Evolutionary conservation across 148 eudicot species (phyloP).

Genomic region (Vaccinium darrowii): DNA sequence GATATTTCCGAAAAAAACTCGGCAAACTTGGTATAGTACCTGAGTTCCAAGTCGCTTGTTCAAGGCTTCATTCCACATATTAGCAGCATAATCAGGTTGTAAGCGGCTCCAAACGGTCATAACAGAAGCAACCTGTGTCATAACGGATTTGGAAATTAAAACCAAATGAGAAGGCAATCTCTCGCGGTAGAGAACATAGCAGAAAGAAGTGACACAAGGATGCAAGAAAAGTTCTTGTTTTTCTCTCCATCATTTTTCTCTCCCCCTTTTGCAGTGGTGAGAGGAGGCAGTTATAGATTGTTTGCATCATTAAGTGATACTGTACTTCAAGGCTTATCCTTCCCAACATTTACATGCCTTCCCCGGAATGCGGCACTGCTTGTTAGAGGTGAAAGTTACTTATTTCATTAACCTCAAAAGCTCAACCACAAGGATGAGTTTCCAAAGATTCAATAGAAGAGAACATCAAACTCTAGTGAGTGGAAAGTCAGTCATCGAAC

Average conservation of each 20-base stretch:
- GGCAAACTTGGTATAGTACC: constrained; percentile 33
- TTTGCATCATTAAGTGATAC: neutral
- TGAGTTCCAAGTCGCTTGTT: constrained; percentile 88
- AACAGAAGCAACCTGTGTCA: constrained; percentile 82
- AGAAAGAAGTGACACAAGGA: constrained; percentile 3
- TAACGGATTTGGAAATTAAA: neutral
- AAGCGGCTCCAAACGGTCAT: constrained; percentile 90
- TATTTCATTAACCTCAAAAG: neutral
- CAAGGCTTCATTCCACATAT: constrained; percentile 92
- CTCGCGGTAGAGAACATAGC: neutral
- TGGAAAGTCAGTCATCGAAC: neutral
- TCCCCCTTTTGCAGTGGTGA: neutral
- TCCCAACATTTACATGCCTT: neutral
- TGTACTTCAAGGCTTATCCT: neutral
- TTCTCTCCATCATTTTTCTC: neutral
- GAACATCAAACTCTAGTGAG: neutral
- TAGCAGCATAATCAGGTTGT: constrained; percentile 88
- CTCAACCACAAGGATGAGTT: neutral
- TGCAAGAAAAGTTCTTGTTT: neutral
- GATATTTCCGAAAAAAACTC: no score
- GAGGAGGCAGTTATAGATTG: neutral
- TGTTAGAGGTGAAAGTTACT: neutral
- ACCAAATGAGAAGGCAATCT: neutral
- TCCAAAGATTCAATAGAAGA: neutral
- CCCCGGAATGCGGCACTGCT: neutral